Evolutionary conservation across 371 early-diverging fungal genomes (phyloP), one percentile per base, ranked within the genome.

Genomic region (Dinochytrium kinnereticum): DNA sequence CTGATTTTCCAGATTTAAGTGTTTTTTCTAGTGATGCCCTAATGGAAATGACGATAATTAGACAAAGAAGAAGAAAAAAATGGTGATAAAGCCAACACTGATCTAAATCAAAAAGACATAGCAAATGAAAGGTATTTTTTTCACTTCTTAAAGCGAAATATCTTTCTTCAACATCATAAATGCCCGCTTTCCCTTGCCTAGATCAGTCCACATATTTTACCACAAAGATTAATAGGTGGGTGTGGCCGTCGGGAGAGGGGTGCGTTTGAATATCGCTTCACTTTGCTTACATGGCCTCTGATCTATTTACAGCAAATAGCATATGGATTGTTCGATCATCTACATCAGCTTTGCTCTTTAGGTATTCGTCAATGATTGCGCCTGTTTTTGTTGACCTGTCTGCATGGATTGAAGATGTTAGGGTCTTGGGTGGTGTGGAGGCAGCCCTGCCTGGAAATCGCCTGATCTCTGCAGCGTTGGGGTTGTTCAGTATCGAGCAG

Each of bases 221-320:
- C n/a, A n/a, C n/a, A n/a, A n/a, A n/a, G n/a, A n/a, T n/a, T n/a
- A n/a, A n/a, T n/a, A n/a, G n/a, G n/a, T n/a, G n/a, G n/a, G n/a
- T n/a, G n/a, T n/a, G n/a, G n/a, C n/a, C n/a, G n/a, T n/a, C n/a
- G n/a, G n/a, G n/a, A n/a, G n/a, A n/a, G n/a, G n/a, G n/a, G n/a
- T n/a, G n/a, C n/a, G n/a, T n/a, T n/a, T n/a, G n/a, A n/a, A n/a
- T n/a, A n/a, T n/a, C n/a, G n/a, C n/a, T n/a, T n/a, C n/a, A n/a
- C n/a, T n/a, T n/a, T n/a, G n/a, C n/a, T n/a, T n/a, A n/a, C 70
- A 74, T 61, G 34, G 68, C 55, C 70, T 92, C 93, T 88, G 92
- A 93, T 66, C 93, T 91, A 86, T 99, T 99, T 1, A 96, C 97
- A 30, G 98, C 94, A 80, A 99, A 99, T 39, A 99, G 85, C 13